A percentile compares a stretch with the other conserved stretches of the same genome.
These are phyloP conservation scores for Sugiyamaella paludigena DNA, from an alignment of 1,139 yeast species.

Conservation along the genomic window DNA sequence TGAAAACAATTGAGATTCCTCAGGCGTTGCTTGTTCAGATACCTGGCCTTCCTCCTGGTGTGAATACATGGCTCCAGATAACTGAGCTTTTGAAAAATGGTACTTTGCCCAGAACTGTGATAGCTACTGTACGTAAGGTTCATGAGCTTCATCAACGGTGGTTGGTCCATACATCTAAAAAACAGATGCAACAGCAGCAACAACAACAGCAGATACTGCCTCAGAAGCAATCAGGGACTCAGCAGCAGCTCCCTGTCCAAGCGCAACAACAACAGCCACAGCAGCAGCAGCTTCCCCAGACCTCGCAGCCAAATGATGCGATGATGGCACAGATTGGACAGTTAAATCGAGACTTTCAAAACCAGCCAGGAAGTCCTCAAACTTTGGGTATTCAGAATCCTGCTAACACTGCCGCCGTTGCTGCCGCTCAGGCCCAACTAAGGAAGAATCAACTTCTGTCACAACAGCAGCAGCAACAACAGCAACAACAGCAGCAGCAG, in stretches of 20 bases:
- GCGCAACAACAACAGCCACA: conserved; percentile 12
- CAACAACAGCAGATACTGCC: conserved; percentile 12
- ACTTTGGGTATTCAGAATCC: conserved; percentile 11
- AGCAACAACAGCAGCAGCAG: conserved; percentile 21
- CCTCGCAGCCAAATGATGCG: conserved; percentile 27
- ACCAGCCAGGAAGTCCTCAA: conserved; percentile 7
- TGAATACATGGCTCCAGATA: conserved; percentile 80
- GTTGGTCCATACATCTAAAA: conserved; percentile 35
- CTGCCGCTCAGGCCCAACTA: conserved; percentile 9
- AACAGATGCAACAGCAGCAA: conserved; percentile 23
- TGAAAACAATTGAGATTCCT: conserved; percentile 62
- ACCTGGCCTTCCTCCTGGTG: conserved; percentile 79
- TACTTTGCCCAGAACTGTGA: conserved; percentile 52
- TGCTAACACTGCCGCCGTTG: conserved; percentile 10
- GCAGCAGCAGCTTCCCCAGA: conserved; percentile 15
- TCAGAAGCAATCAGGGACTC: conserved; percentile 9
- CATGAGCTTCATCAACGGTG: conserved; percentile 57
- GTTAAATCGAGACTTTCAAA: conserved; percentile 4
- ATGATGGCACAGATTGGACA: conserved; percentile 21
- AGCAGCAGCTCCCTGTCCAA: conserved; percentile 13
- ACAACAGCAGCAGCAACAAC: conserved; percentile 26
- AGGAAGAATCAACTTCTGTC: conserved; percentile 20
- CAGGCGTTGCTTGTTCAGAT: conserved; percentile 64
- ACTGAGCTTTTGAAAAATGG: conserved; percentile 65
- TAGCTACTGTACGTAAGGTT: conserved; percentile 58